These are phyloP conservation scores for Trichomonas gallinae DNA, from an alignment of 208 protist species.

Conservation along the genomic window DNA sequence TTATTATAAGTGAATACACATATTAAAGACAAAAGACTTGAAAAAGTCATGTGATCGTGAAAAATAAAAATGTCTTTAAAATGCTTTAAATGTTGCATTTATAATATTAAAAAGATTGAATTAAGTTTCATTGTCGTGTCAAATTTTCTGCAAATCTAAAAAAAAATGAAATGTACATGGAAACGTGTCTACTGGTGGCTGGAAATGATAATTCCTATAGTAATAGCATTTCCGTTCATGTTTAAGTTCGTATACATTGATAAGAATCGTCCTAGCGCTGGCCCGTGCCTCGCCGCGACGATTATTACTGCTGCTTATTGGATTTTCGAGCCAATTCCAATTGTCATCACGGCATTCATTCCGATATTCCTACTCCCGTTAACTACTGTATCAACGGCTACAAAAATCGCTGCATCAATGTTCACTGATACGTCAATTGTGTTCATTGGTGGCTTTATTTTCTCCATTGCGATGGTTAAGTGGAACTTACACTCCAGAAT, in stretches of 20 bases:
- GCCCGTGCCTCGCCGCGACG: background rate
- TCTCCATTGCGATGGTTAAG: conserved; percentile 28
- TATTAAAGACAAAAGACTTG: too few species aligned
- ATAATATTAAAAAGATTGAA: too few species aligned
- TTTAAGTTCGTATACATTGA: background rate
- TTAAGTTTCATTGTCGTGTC: background rate
- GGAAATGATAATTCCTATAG: background rate
- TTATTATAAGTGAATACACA: too few species aligned
- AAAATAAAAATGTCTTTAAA: too few species aligned
- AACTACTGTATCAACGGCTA: background rate
- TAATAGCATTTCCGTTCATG: background rate
- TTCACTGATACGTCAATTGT: conserved; percentile 34
- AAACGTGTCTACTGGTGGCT: background rate
- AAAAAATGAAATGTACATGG: background rate
- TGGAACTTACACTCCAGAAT: conserved; percentile 30
- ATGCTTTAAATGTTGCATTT: too few species aligned
- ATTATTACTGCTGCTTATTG: conserved; percentile 22
- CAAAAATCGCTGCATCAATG: conserved; percentile 11
- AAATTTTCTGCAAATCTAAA: background rate
- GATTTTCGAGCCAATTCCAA: conserved; percentile 29
- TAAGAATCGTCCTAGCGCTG: background rate
- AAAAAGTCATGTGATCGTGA: too few species aligned
- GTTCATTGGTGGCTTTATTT: conserved; percentile 35
- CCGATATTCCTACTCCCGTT: conserved; percentile 29
- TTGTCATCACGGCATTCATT: conserved; percentile 34